phyloP scores from a whole-genome alignment of 345 rosid species.

The Sisymbrium altissimum region DNA sequence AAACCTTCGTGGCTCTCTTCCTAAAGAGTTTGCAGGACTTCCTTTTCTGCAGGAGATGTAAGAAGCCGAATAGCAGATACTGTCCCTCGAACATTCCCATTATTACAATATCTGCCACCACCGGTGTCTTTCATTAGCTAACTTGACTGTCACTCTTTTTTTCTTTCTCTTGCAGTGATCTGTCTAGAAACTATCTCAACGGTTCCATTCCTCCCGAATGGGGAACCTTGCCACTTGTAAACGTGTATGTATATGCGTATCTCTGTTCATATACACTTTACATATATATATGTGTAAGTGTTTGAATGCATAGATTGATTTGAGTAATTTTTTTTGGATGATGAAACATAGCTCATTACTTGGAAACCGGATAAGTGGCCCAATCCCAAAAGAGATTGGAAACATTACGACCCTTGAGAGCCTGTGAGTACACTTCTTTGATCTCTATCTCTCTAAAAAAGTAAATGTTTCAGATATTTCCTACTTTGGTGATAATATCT shows the following conservation, averaged over 20 bases:
- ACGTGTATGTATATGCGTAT: constrained; percentile 32
- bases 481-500: neutral
- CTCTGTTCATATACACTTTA: neutral
- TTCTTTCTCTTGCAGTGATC: constrained; percentile 37
- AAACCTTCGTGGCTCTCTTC: constrained; percentile 46
- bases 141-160: constrained; percentile 6
- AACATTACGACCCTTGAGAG: constrained; percentile 39
- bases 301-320: neutral
- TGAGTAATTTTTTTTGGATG: constrained; percentile 7
- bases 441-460: neutral
- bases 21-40: constrained; percentile 40
- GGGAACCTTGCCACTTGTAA: constrained; percentile 38
- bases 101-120: neutral
- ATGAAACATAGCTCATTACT: constrained; percentile 38
- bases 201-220: constrained; percentile 54
- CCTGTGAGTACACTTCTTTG: constrained; percentile 38
- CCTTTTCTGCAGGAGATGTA: constrained; percentile 47
- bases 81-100: neutral
- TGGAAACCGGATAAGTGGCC: constrained; percentile 49
- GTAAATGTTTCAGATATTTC: neutral
- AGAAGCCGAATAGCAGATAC: neutral
- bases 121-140: neutral
- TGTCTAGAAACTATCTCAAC: constrained; percentile 47
- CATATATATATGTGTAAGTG: neutral
- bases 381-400: constrained; percentile 51